These are phyloP conservation scores for Closterium sp. DNA, from an alignment of 139 green algal genomes.

Conservation along the genomic window DNA sequence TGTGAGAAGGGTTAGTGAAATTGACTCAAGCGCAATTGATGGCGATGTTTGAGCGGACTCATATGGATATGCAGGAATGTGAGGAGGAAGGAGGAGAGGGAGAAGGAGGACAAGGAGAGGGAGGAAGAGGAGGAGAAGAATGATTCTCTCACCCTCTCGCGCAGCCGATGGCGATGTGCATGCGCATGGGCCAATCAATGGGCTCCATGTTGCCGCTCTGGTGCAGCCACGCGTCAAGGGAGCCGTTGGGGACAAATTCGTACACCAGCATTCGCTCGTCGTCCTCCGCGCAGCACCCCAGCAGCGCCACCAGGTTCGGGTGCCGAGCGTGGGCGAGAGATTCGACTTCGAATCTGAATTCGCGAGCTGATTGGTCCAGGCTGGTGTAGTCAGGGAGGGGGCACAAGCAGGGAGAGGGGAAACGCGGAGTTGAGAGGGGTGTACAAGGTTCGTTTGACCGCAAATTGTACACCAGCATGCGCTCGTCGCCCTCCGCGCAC, in stretches of 20 bases:
- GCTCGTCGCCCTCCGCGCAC: too few relatives aligned
- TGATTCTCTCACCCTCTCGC: slow-evolving; percentile 3
- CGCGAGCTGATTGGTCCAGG: slow-evolving; percentile 8
- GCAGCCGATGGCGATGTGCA: slow-evolving; percentile 32
- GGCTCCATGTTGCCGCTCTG: background rate
- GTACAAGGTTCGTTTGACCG: too few relatives aligned
- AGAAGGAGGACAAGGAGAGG: too few relatives aligned
- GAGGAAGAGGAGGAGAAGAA: too few relatives aligned
- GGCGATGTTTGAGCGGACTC: too few relatives aligned
- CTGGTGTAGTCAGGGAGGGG: background rate
- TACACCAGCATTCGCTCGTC: slow-evolving; percentile 44
- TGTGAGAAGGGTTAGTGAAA: too few relatives aligned
- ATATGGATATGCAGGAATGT: too few relatives aligned
- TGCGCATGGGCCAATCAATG: slow-evolving; percentile 33
- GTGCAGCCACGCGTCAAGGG: slow-evolving; percentile 33
- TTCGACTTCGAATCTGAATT: slow-evolving; percentile 33
- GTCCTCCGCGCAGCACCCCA: slow-evolving; percentile 43
- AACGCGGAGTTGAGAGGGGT: too few relatives aligned
- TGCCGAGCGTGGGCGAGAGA: slow-evolving; percentile 8
- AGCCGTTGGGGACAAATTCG: slow-evolving; percentile 46
- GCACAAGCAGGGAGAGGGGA: too few relatives aligned
- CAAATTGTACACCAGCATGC: too few relatives aligned
- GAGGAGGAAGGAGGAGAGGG: too few relatives aligned
- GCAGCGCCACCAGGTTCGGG: slow-evolving; percentile 34
- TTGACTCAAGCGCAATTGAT: too few relatives aligned